Conservation (phyloP, 2,329 filamentous ascomycete genomes). For the Alternaria sp. region DNA sequence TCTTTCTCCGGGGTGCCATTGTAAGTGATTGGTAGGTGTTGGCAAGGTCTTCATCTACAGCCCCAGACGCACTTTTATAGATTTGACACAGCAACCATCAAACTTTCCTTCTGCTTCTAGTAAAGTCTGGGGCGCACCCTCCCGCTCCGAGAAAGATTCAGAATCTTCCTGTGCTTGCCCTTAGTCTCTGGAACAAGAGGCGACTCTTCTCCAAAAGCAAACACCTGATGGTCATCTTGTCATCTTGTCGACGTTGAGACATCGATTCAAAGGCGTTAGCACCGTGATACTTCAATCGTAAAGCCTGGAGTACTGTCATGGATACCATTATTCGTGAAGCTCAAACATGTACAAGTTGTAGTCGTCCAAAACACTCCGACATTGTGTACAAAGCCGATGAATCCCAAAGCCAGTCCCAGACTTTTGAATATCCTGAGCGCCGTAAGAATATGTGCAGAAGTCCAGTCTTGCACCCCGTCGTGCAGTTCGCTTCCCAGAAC, state of each 20-base stretch:
- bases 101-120: background rate
- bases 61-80: background rate
- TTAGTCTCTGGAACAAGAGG: background rate
- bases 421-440: background rate
- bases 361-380: background rate
- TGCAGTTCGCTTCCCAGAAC: background rate
- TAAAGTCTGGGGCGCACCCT: background rate
- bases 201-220: background rate
- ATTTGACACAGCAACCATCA: background rate
- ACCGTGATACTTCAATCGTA: background rate
- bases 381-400: background rate
- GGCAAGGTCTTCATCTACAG: background rate
- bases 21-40: background rate
- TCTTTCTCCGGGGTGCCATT: background rate
- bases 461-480: background rate
- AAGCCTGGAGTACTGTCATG: background rate
- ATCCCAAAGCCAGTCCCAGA: background rate
- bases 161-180: background rate
- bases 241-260: background rate
- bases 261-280: background rate
- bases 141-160: background rate
- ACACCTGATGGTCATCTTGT: too few species aligned
- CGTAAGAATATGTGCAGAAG: background rate
- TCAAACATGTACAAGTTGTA: background rate
- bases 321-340: constrained; percentile 8